phyloP scores from a whole-genome alignment of 1,139 yeast genomes.

The Yamadazyma blattariae region DNA sequence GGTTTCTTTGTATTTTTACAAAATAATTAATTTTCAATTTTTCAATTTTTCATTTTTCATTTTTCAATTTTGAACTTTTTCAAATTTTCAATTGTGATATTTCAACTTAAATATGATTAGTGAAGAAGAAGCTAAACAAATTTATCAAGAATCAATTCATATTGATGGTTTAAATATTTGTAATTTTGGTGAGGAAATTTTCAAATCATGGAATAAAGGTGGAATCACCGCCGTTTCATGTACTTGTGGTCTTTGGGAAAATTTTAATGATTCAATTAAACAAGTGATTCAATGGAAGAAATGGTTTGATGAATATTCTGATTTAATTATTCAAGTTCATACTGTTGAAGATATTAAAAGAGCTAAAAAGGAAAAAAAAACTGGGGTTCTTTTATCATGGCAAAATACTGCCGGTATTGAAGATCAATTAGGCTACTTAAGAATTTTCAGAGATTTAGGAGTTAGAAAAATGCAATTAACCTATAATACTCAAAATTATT shows the following conservation, averaged over 20 bases:
- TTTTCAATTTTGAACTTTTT: too few relatives aligned
- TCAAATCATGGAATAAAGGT: too few relatives aligned
- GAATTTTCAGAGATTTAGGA: constrained; percentile 14
- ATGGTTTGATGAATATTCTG: constrained; percentile 14
- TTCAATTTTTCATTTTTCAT: too few relatives aligned
- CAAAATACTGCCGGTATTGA: constrained; percentile 15
- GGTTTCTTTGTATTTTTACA: too few relatives aligned
- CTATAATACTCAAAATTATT: constrained; percentile 15
- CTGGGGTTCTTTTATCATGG: constrained; percentile 15
- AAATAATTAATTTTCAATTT: too few relatives aligned
- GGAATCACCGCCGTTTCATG: too few relatives aligned
- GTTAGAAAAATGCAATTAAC: constrained; percentile 15
- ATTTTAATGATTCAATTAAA: constrained; percentile 12
- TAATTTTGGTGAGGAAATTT: too few relatives aligned
- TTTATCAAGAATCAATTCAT: too few relatives aligned
- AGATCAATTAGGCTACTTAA: constrained; percentile 13
- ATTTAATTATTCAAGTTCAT: constrained; percentile 13
- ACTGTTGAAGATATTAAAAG: constrained; percentile 10
- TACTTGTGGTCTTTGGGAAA: constrained; percentile 15
- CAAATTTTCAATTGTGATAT: too few relatives aligned
- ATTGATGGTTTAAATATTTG: too few relatives aligned
- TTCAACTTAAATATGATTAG: too few relatives aligned
- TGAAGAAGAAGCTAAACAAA: too few relatives aligned
- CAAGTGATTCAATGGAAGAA: constrained; percentile 14
- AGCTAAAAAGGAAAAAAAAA: constrained; percentile 11